These are phyloP conservation scores for Colletotrichum godetiae DNA, from an alignment of 2,329 filamentous ascomycete species.

Conservation along the genomic window DNA sequence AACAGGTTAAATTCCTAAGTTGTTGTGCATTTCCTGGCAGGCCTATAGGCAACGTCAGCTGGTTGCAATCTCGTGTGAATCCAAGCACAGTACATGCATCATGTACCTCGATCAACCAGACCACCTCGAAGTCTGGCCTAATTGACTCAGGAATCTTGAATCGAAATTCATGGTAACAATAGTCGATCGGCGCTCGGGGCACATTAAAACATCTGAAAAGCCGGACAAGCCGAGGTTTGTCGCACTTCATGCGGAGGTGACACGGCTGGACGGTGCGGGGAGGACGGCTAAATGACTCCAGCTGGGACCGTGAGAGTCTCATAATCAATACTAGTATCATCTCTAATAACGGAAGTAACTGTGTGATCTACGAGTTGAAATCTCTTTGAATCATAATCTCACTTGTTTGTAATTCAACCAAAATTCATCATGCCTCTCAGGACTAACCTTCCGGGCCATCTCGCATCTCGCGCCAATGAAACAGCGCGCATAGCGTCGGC, in stretches of 20 bases:
- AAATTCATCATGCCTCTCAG: neutral
- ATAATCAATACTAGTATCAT: neutral
- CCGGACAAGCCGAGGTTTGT: neutral
- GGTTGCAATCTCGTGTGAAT: too few relatives aligned
- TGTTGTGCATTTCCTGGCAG: too few relatives aligned
- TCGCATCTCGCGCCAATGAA: neutral
- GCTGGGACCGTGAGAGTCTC: neutral
- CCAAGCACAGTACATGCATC: too few relatives aligned
- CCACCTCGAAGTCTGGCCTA: neutral
- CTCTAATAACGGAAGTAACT: too few relatives aligned
- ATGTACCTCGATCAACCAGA: neutral
- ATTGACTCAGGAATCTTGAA: neutral
- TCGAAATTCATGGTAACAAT: neutral
- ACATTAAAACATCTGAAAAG: too few relatives aligned
- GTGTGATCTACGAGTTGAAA: too few relatives aligned
- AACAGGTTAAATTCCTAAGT: too few relatives aligned
- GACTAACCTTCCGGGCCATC: neutral
- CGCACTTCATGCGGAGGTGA: neutral
- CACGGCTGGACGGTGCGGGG: neutral
- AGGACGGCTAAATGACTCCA: neutral
- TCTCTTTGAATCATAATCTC: too few relatives aligned
- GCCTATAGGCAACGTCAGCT: too few relatives aligned
- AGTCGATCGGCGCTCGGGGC: neutral
- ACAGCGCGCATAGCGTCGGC: constrained; percentile 44
- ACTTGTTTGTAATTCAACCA: neutral